Evolutionary conservation across 805 yeast species (phyloP).

Genomic region (Tetrapisispora taiwanensis): DNA sequence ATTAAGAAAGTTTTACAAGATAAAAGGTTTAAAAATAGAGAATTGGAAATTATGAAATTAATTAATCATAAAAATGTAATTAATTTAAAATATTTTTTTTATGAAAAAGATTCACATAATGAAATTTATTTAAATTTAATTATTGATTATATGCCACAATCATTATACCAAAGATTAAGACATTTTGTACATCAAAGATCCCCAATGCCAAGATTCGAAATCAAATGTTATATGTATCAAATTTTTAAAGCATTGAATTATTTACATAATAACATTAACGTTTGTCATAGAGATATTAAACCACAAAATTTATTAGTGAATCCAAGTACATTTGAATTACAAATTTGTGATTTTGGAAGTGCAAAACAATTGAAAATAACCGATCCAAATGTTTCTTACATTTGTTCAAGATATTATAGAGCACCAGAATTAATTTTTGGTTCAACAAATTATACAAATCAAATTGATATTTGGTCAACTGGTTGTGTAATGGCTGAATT

Average conservation of each 20-base stretch:
- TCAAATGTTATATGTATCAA: conserved; percentile 75
- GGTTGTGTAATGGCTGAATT: conserved; percentile 98
- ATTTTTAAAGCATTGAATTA: conserved; percentile 68
- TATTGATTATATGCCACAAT: conserved; percentile 91
- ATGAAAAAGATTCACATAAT: conserved; percentile 52
- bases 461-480: conserved; percentile 95
- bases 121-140: conserved; percentile 76
- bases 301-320: conserved; percentile 85
- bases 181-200: conserved; percentile 66
- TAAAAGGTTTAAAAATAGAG: conserved; percentile 87
- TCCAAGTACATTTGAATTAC: conserved; percentile 73
- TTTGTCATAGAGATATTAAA: conserved; percentile 91
- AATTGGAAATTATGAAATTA: conserved; percentile 87
- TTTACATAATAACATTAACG: conserved; percentile 61
- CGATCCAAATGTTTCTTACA: conserved; percentile 93
- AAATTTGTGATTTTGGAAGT: conserved; percentile 92
- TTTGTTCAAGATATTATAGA: conserved; percentile 91
- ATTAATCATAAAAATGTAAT: conserved; percentile 82
- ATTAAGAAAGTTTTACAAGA: conserved; percentile 95
- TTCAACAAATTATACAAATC: conserved; percentile 90
- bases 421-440: conserved; percentile 98
- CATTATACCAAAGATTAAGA: conserved; percentile 81
- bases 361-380: conserved; percentile 83
- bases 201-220: conserved; percentile 82
- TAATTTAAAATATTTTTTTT: conserved; percentile 77